phyloP scores from a whole-genome alignment of 2,329 filamentous ascomycete genomes.

The Teratosphaeria pseudoeucalypti region DNA sequence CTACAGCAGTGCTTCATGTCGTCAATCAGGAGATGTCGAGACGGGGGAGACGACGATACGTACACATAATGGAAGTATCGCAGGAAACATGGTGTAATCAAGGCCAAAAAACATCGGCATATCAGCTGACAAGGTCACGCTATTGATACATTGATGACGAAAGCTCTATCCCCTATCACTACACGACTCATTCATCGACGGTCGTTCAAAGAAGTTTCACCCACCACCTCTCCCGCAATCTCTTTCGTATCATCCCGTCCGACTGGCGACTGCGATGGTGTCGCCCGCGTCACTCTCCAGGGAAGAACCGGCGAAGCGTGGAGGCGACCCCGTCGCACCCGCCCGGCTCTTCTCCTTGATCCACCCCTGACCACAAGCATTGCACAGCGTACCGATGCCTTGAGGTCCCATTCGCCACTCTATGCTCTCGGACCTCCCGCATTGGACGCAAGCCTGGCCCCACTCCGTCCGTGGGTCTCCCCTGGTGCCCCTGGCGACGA shows the following conservation, averaged over 20 bases:
- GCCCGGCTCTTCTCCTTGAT: neutral
- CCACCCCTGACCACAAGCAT: neutral
- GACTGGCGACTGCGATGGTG: neutral
- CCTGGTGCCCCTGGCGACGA: neutral
- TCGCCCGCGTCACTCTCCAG: neutral
- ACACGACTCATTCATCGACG: neutral
- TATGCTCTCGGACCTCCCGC: neutral
- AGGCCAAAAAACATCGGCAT: neutral
- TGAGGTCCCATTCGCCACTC: neutral
- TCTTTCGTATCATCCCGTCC: neutral
- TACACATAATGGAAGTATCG: neutral
- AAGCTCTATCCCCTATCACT: neutral
- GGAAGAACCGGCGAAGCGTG: neutral
- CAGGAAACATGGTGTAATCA: neutral
- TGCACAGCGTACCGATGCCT: neutral
- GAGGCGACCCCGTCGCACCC: neutral
- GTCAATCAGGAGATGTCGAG: neutral
- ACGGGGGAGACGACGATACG: neutral
- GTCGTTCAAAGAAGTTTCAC: neutral
- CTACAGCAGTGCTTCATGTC: too few relatives aligned
- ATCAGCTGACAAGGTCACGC: neutral
- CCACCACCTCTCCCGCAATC: neutral
- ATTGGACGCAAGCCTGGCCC: neutral
- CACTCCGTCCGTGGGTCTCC: neutral
- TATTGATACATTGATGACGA: neutral